phyloP scores from a whole-genome alignment of 768 basidiomycete species.

The Psilocybe cyanescens region DNA sequence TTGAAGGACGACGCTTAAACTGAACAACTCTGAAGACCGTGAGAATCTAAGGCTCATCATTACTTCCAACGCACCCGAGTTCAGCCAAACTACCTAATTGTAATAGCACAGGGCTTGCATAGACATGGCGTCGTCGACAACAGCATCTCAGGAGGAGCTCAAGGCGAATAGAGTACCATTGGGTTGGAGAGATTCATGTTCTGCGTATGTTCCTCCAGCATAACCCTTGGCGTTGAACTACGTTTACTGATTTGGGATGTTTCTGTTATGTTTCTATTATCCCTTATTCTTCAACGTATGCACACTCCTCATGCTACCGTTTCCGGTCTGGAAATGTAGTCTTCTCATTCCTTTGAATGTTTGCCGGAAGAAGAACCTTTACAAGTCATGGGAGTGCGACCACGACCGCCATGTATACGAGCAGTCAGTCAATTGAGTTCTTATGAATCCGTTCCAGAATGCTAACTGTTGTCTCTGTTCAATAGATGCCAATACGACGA shows the following conservation, averaged over 20 bases:
- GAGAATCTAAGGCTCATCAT: conserved; percentile 8
- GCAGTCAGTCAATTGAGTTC: conserved; percentile 55
- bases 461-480: background rate
- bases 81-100: conserved; percentile 16
- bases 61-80: conserved; percentile 13
- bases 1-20: conserved; percentile 1
- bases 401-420: conserved; percentile 87
- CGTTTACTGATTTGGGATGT: background rate
- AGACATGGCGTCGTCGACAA: conserved; percentile 70
- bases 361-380: conserved; percentile 78
- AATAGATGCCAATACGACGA: conserved; percentile 93
- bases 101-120: conserved; percentile 1
- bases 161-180: conserved; percentile 77
- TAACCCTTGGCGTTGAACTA: background rate
- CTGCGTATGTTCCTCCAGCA: conserved; percentile 63
- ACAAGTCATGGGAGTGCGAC: conserved; percentile 93
- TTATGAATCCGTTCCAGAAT: background rate
- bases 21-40: conserved; percentile 3
- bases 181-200: conserved; percentile 89
- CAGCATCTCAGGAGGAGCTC: conserved; percentile 84
- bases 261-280: background rate
- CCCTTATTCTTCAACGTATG: background rate
- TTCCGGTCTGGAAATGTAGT: conserved; percentile 39
- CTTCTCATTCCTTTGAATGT: conserved; percentile 86
- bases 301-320: background rate